Evolutionary conservation across 129 eudicot genomes (phyloP).

Genomic region (Silybum marianum): DNA sequence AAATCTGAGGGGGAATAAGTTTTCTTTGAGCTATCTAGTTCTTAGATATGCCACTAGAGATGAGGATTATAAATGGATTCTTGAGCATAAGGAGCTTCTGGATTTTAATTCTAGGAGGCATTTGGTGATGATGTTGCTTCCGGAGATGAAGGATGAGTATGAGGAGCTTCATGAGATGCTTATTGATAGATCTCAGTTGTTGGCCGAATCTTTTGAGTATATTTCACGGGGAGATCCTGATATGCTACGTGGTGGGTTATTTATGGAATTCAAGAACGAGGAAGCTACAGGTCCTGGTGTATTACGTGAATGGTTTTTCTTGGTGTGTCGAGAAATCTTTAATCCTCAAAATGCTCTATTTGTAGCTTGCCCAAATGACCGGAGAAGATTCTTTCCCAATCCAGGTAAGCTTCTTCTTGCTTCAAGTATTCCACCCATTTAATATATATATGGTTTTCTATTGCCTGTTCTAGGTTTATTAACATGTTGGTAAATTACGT

Average conservation of each 20-base stretch:
- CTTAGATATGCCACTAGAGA: constrained; percentile 54
- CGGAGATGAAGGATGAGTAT: constrained; percentile 66
- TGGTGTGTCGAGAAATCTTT: constrained; percentile 85
- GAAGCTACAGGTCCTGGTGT: constrained; percentile 99
- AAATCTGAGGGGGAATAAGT: constrained; percentile 48
- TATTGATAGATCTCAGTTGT: constrained; percentile 74
- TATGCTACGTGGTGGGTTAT: constrained; percentile 59
- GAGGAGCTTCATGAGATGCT: constrained; percentile 90
- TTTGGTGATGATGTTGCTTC: constrained; percentile 78
- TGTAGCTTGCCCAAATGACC: constrained; percentile 84
- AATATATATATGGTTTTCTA: not conserved
- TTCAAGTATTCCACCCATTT: not conserved
- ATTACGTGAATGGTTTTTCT: constrained; percentile 87
- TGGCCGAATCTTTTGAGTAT: constrained; percentile 78
- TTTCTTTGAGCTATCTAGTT: constrained; percentile 49
- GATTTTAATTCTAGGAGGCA: constrained; percentile 81
- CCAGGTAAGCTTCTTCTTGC: constrained; percentile 52
- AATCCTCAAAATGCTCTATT: constrained; percentile 85
- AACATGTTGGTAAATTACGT: not conserved
- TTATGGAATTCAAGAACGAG: constrained; percentile 82
- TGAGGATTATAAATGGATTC: constrained; percentile 68
- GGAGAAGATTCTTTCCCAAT: constrained; percentile 88
- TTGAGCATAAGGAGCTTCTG: constrained; percentile 54
- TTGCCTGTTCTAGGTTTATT: not conserved
- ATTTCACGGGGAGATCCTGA: constrained; percentile 55